These are phyloP conservation scores for Boechera divaricarpa DNA, from an alignment of 345 rosid genomes.

Conservation along the genomic window DNA sequence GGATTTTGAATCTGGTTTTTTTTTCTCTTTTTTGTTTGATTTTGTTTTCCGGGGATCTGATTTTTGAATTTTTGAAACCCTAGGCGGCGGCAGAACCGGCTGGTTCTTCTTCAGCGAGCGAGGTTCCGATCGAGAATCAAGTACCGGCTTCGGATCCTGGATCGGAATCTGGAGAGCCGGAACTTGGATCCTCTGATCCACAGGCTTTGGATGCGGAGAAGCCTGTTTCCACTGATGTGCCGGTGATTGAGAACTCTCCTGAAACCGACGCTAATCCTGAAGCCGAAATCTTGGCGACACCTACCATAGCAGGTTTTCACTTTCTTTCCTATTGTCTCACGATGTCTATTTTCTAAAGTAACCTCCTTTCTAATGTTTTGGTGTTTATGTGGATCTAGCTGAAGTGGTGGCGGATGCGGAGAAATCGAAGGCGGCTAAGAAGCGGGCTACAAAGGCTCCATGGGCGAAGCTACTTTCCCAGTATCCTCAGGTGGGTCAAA, in stretches of 20 bases:
- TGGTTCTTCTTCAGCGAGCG: slow-evolving; percentile 60
- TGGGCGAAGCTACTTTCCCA: slow-evolving; percentile 97
- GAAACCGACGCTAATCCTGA: slow-evolving; percentile 54
- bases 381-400: slow-evolving; percentile 49
- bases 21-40: background rate
- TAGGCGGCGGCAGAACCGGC: slow-evolving; percentile 64
- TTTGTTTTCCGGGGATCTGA: slow-evolving; percentile 18
- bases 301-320: slow-evolving; percentile 57
- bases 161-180: slow-evolving; percentile 60
- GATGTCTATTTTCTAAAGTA: slow-evolving; percentile 16
- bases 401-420: slow-evolving; percentile 43
- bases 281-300: slow-evolving; percentile 58
- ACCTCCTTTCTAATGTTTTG: slow-evolving; percentile 22
- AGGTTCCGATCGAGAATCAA: slow-evolving; percentile 49
- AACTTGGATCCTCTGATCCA: slow-evolving; percentile 74
- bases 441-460: slow-evolving; percentile 55
- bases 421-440: slow-evolving; percentile 44
- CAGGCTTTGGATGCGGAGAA: slow-evolving; percentile 52
- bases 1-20: slow-evolving; percentile 42
- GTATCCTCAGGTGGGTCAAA: slow-evolving; percentile 68
- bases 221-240: slow-evolving; percentile 45
- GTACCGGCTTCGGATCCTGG: slow-evolving; percentile 59
- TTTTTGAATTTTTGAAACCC: slow-evolving; percentile 35
- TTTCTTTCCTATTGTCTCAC: slow-evolving; percentile 42
- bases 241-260: slow-evolving; percentile 50